Evolutionary conservation across 176 grass and related monocot species (phyloP).

Genomic region (Rhynchospora pubera): DNA sequence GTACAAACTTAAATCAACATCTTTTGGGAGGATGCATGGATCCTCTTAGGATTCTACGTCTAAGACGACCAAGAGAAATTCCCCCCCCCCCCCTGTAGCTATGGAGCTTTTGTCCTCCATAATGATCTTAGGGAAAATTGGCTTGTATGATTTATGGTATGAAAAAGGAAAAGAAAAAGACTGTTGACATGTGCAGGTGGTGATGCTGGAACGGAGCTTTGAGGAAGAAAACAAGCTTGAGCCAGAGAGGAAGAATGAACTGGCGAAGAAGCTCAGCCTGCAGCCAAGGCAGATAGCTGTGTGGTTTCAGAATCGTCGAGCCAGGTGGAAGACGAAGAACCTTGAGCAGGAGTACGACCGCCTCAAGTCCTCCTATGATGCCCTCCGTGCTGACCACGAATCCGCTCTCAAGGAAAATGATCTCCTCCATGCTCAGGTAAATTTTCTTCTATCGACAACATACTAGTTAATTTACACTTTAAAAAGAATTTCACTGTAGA

Average conservation of each 20-base stretch:
- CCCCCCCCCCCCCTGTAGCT: no score
- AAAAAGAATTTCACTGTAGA: neutral
- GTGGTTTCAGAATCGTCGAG: conserved; percentile 95
- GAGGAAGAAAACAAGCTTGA: conserved; percentile 91
- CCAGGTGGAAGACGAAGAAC: conserved; percentile 93
- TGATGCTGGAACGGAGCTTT: conserved; percentile 62
- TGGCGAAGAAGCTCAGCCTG: conserved; percentile 62
- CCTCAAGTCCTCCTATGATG: conserved; percentile 61
- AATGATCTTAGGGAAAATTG: neutral
- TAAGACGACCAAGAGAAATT: neutral
- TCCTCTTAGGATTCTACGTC: neutral
- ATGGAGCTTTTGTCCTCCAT: neutral
- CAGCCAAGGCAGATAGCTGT: conserved; percentile 89
- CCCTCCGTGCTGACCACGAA: conserved; percentile 51
- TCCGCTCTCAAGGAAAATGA: conserved; percentile 68
- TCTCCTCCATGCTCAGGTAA: conserved; percentile 52
- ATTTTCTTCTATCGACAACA: neutral
- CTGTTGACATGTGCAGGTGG: conserved; percentile 31
- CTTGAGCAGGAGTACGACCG: conserved; percentile 78
- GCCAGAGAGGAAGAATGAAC: conserved; percentile 79
- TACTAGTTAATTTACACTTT: neutral
- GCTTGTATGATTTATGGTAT: neutral
- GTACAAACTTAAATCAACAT: neutral
- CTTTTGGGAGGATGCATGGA: neutral
- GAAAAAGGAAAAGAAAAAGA: neutral